phyloP scores from a whole-genome alignment of 805 yeast species.

The Maudiozyma barnettii region DNA sequence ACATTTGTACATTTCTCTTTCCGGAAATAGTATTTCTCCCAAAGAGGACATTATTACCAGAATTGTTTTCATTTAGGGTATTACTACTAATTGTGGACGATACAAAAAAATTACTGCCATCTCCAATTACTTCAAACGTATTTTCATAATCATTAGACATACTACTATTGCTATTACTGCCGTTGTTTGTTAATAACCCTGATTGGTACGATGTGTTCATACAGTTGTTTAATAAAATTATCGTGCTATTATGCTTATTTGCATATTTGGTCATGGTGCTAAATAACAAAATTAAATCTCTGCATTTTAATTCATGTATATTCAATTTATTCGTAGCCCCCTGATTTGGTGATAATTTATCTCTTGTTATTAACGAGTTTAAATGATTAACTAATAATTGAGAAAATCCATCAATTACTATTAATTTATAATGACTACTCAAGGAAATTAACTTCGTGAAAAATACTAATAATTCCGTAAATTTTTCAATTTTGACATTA shows the following conservation, averaged over 20 bases:
- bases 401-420: constrained; percentile 28
- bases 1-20: constrained; percentile 21
- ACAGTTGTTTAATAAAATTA: constrained; percentile 23
- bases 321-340: neutral
- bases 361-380: neutral
- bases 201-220: constrained; percentile 25
- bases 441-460: constrained; percentile 13
- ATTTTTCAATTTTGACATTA: constrained; percentile 13
- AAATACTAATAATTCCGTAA: constrained; percentile 20
- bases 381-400: constrained; percentile 21
- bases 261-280: constrained; percentile 24
- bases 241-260: constrained; percentile 12
- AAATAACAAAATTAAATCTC: constrained; percentile 18
- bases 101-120: constrained; percentile 17
- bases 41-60: too few species aligned
- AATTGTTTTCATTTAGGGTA: neutral
- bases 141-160: constrained; percentile 12
- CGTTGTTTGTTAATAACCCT: neutral
- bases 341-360: neutral
- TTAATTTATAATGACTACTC: constrained; percentile 9
- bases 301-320: constrained; percentile 24
- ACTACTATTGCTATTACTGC: neutral
- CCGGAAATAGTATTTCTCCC: neutral
- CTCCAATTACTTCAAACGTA: constrained; percentile 11
- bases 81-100: neutral